Percentiles rank a stretch among this genome's conserved stretches.
Evolutionary conservation across 108 stramenopile species (phyloP).

Genomic region (Licmophora abbreviata): DNA sequence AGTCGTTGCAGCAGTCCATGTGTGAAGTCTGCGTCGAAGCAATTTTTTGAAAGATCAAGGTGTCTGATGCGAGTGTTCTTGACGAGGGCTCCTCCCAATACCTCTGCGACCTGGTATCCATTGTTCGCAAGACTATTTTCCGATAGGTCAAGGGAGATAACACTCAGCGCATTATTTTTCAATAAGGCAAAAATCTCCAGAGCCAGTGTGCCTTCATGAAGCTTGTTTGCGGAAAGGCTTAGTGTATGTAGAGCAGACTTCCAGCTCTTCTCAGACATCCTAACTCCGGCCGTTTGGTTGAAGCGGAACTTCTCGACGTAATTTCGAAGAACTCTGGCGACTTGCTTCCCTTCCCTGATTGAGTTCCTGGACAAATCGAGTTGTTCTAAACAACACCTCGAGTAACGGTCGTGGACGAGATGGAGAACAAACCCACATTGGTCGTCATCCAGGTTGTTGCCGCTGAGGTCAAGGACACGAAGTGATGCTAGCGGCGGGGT

Average conservation of each 20-base stretch:
- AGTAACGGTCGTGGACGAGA: conserved; percentile 34
- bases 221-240: conserved; percentile 34
- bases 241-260: conserved; percentile 40
- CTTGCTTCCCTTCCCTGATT: conserved; percentile 33
- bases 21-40: conserved; percentile 23
- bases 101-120: conserved; percentile 27
- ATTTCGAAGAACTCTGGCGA: conserved; percentile 21
- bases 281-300: conserved; percentile 21
- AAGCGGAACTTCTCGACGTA: conserved; percentile 36
- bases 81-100: conserved; percentile 23
- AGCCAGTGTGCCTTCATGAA: conserved; percentile 29
- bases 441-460: conserved; percentile 51
- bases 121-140: conserved; percentile 24
- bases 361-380: conserved; percentile 50
- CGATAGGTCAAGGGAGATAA: conserved; percentile 42
- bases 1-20: conserved; percentile 26
- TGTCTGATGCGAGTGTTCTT: conserved; percentile 32
- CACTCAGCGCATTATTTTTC: conserved; percentile 34
- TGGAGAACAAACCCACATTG: conserved; percentile 29
- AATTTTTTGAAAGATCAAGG: conserved; percentile 50
- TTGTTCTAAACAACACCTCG: conserved; percentile 39
- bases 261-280: conserved; percentile 22
- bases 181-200: conserved; percentile 41
- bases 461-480: conserved; percentile 42
- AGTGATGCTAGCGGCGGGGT: conserved; percentile 27